Evolutionary conservation across 768 basidiomycete species (phyloP).

Genomic region (Suillus ampliporus): DNA sequence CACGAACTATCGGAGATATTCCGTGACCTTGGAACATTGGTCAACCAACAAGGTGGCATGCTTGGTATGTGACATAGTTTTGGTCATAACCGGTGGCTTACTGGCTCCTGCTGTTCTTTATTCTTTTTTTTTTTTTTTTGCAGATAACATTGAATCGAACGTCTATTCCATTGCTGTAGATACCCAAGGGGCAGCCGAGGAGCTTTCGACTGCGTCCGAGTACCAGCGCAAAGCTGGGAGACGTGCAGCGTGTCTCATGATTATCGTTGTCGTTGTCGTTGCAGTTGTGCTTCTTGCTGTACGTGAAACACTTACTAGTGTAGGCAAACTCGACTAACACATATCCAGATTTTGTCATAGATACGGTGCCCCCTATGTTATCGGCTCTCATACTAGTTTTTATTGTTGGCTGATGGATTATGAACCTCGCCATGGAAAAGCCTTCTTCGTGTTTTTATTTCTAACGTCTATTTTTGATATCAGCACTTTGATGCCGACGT

Average conservation of each 20-base stretch:
- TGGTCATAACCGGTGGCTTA: conserved; percentile 1
- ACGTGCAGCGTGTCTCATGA: conserved; percentile 85
- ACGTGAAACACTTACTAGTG: conserved; percentile 42
- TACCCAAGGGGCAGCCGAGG: conserved; percentile 80
- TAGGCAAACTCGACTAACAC: background rate
- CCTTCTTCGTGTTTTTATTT: conserved; percentile 29
- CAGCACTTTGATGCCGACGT: background rate
- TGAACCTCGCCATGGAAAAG: background rate
- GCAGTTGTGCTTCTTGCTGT: conserved; percentile 90
- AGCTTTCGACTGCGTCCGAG: conserved; percentile 86
- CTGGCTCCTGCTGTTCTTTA: background rate
- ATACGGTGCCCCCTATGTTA: conserved; percentile 41
- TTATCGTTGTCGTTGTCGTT: conserved; percentile 84
- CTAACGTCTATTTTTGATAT: conserved; percentile 21
- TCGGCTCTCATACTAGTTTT: no score
- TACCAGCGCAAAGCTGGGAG: conserved; percentile 94
- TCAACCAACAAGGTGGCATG: conserved; percentile 93
- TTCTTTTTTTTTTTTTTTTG: background rate
- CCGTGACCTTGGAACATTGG: conserved; percentile 91
- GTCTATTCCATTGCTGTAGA: conserved; percentile 86
- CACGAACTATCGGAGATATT: conserved; percentile 97
- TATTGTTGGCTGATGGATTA: background rate
- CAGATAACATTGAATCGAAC: conserved; percentile 96
- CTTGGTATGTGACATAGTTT: conserved; percentile 64
- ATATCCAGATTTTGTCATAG: background rate